A percentile compares a stretch with the other conserved stretches of the same genome.
Evolutionary conservation across 2,329 filamentous ascomycete genomes (phyloP).

Genomic region (Colletotrichum agaves): DNA sequence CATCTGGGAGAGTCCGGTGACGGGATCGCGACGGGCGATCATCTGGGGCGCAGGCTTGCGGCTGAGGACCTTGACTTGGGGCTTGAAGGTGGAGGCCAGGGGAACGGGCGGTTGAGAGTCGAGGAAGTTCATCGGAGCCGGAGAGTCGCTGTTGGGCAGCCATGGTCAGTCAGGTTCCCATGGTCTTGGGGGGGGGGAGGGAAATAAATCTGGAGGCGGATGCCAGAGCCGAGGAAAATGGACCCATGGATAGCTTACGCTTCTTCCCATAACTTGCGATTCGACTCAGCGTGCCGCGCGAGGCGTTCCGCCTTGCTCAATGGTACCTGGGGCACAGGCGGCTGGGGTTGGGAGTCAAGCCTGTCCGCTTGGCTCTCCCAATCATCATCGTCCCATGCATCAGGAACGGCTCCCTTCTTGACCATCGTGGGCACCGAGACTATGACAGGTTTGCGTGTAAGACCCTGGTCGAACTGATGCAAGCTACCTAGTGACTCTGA

Average conservation of each 20-base stretch:
- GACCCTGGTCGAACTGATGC: neutral
- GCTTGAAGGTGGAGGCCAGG: constrained; percentile 78
- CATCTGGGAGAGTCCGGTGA: constrained; percentile 58
- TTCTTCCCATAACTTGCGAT: constrained; percentile 88
- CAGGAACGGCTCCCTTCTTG: constrained; percentile 65
- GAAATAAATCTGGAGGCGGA: no score
- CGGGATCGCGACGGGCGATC: constrained; percentile 67
- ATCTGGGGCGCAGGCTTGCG: constrained; percentile 76
- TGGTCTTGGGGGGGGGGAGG: no score
- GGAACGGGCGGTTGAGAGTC: constrained; percentile 73
- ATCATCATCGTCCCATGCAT: constrained; percentile 91
- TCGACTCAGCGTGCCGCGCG: constrained; percentile 83
- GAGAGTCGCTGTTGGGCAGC: constrained; percentile 71
- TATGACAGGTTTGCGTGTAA: neutral
- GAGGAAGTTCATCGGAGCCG: constrained; percentile 80
- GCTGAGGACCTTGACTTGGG: constrained; percentile 84
- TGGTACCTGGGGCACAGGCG: constrained; percentile 49
- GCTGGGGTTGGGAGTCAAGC: constrained; percentile 50
- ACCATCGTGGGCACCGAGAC: constrained; percentile 50
- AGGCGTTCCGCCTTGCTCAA: constrained; percentile 81
- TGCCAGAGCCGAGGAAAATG: neutral
- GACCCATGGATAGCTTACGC: constrained; percentile 67
- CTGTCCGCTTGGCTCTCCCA: constrained; percentile 84
- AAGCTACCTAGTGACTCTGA: neutral
- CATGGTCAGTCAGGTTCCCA: constrained; percentile 1